These are phyloP conservation scores for Lathyrus aphaca DNA, from an alignment of 306 rosid genomes.

Conservation along the genomic window DNA sequence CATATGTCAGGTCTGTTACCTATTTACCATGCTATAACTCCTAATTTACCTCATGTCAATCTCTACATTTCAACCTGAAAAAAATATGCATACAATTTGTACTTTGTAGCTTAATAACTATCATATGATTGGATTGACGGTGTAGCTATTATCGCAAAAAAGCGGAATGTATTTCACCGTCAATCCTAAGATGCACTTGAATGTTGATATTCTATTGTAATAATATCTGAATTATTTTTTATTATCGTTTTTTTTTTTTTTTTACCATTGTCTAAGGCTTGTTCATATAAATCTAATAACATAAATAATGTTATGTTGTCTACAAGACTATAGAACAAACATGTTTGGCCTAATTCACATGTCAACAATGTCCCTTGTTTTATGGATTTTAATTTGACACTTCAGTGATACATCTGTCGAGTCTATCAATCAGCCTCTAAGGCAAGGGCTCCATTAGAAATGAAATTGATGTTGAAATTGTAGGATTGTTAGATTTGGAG, in stretches of 20 bases:
- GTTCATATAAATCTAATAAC: conserved; percentile 1
- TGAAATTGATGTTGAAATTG: neutral
- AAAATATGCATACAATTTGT: neutral
- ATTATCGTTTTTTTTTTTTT: neutral
- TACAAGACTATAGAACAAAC: conserved; percentile 23
- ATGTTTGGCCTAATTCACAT: conserved; percentile 33
- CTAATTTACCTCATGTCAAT: conserved; percentile 35
- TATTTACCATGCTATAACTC: conserved; percentile 35
- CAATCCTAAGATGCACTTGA: no score
- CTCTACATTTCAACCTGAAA: conserved; percentile 13
- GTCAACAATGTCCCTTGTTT: conserved; percentile 16
- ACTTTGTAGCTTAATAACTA: neutral
- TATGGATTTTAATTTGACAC: conserved; percentile 23
- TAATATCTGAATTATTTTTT: no score
- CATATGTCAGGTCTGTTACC: conserved; percentile 47
- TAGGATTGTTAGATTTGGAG: no score
- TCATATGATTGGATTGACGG: neutral
- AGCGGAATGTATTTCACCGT: no score
- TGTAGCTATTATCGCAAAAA: no score
- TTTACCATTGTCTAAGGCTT: neutral
- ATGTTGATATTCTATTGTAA: neutral
- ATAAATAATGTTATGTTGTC: conserved; percentile 4
- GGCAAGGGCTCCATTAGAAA: conserved; percentile 12
- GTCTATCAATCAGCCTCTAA: conserved; percentile 14
- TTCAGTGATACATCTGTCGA: neutral